A percentile compares a stretch with the other conserved stretches of the same genome.
phyloP scores from a whole-genome alignment of 345 rosid species.

The Eucalyptus curtisii region DNA sequence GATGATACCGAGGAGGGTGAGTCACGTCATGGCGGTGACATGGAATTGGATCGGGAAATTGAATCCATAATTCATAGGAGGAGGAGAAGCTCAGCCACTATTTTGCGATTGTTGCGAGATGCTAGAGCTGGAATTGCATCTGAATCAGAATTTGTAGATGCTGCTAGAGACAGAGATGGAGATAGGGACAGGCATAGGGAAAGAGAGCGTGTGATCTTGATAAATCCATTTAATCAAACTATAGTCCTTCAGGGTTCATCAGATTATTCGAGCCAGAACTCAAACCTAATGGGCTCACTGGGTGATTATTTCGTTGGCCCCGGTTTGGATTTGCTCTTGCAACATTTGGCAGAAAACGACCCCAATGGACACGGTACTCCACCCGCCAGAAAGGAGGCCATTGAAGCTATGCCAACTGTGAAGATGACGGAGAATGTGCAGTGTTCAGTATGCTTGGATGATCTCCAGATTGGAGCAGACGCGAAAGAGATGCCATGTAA shows the following conservation, averaged over 20 bases:
- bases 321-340: conserved; percentile 60
- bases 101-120: conserved; percentile 72
- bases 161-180: neutral
- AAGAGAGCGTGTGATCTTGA: conserved; percentile 29
- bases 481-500: conserved; percentile 88
- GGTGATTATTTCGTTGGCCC: conserved; percentile 86
- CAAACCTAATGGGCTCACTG: conserved; percentile 39
- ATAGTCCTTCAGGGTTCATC: conserved; percentile 45
- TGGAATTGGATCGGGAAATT: conserved; percentile 49
- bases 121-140: conserved; percentile 57
- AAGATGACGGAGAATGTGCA: conserved; percentile 31
- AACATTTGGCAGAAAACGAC: conserved; percentile 72
- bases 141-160: conserved; percentile 33
- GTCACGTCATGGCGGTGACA: conserved; percentile 27
- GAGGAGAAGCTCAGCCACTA: conserved; percentile 62
- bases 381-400: conserved; percentile 62
- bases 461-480: conserved; percentile 43
- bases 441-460: conserved; percentile 84
- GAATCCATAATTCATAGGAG: conserved; percentile 53
- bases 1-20: conserved; percentile 4
- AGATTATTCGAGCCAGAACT: conserved; percentile 31
- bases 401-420: conserved; percentile 52
- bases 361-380: conserved; percentile 75
- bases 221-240: conserved; percentile 36
- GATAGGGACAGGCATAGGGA: conserved; percentile 3